Base-by-base conservation (phyloP, 192 early-diverging fungal species). In the Coemansia furcata region DNA sequence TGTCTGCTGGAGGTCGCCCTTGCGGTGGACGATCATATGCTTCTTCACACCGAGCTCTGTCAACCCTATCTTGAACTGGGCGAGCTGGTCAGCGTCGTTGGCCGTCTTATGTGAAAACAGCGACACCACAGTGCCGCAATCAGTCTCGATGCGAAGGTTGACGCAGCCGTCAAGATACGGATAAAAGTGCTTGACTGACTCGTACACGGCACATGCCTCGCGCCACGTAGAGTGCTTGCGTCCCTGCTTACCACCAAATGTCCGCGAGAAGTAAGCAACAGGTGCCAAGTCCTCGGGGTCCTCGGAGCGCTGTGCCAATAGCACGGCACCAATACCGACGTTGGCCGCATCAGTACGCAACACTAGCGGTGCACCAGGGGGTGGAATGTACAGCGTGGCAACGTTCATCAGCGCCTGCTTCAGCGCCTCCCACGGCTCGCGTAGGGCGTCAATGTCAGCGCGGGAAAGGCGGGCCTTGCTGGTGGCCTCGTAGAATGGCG, bases 341-440 rank as follows among this genome's bases (percentile, higher is more conserved):
- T 57, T 23, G 0, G 77, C 63, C 1, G 77, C 68, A 47, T 79
- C 77, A 1, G 60, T 60, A 12, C 54, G 67, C 10, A 79, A 30
- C 0, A 47, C 54, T 6, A 79, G 47, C 1, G 65, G 77, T 0
- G 67, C 71, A 11, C 68, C 55, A 3, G 63, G 77, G 1, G 54
- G 59, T 4, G 77, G 71, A 0, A 73, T 40, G 23, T 73, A 73
- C 26, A 79, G 62, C 0, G 21, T 1, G 12, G 37, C 6, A 0
- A 62, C 38, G 29, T 74, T 32, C 0, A 67, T 36, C 21, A 79
- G 57, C 10, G 37, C 55, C n/a, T 57, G 15, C 62, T 55, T 33
- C 42, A 75, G 35, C 10, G 11, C 62, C 3, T 50, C 15, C 73
- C 73, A 75, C 0, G 52, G 40, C 26, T 40, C 35, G 3, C 33